Evolutionary conservation across 1,139 yeast genomes (phyloP), one percentile per base, ranked within the genome.

Genomic region (Suhomyces kunorum): DNA sequence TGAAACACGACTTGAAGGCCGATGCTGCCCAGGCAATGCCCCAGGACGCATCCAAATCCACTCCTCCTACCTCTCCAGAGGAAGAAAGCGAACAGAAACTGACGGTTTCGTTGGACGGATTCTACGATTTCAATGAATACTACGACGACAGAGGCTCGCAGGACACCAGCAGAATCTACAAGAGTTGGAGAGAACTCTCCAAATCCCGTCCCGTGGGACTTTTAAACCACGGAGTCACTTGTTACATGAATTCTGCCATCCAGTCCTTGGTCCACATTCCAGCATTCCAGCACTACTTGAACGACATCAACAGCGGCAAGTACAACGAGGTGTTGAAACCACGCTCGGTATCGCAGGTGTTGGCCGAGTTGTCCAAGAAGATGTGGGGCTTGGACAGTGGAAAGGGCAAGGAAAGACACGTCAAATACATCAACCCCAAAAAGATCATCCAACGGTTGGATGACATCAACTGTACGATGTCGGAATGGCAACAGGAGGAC

Each of bases 401-500:
- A 3, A 42, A 42, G 30, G 32, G 66, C 27, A 55, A 40, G 18
- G 18, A 20, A 9, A 53, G 35, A 61, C 62, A 40, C 52, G 51
- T 30, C 43, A 70, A 72, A 46, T 81, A 72, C 52, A 70, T 84
- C 43, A 82, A 87, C 56, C 97, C 97, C 4, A 80, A 81, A 51
- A 80, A 77, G 52, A 71, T 90, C 51, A 83, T 89, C 40, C 73
- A 74, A 39, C 72, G 92, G 47, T 68, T 90, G 42, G 87, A 79
- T 38, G 96, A 88, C 53, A 88, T 90, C 54, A 90, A 90, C 61
- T 88, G 96, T 58, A 85, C 87, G 94, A 88, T 90, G 96, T 82
- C 90, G 28, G 92, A 83, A 59, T 89, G 96, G 96, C 90, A 88
- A 61, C 98, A 92, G 62, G 98, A 92, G 63, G 99, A 92, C 61